A percentile compares a stretch with the other conserved stretches of the same genome.
Conservation (phyloP, 805 yeast species). For the Lachancea quebecensis region DNA sequence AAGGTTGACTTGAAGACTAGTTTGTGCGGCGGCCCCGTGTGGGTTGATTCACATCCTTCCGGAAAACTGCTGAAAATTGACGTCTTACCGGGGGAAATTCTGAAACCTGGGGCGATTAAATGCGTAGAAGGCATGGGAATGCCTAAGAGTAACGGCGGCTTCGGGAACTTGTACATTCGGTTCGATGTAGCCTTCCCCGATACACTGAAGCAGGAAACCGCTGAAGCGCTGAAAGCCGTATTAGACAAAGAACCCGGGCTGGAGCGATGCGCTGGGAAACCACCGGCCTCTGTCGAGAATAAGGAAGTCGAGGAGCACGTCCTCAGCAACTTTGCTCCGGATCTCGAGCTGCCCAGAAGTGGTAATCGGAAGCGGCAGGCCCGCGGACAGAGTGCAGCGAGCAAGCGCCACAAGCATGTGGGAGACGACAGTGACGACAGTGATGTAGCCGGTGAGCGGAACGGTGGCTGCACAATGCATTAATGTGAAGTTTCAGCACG, state of each 20-base stretch:
- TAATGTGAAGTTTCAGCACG: no score
- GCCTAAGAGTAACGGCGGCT: conserved; percentile 39
- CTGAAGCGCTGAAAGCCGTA: conserved; percentile 11
- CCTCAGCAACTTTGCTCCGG: background rate
- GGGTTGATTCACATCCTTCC: conserved; percentile 29
- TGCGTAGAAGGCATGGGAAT: conserved; percentile 41
- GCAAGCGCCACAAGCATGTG: no score
- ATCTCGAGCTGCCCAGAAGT: background rate
- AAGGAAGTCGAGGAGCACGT: conserved; percentile 4
- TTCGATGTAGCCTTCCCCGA: conserved; percentile 55
- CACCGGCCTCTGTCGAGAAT: background rate
- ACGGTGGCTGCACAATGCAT: no score
- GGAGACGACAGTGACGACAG: no score
- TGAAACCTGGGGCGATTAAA: conserved; percentile 43
- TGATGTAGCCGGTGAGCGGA: no score
- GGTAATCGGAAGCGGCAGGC: no score
- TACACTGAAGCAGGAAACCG: conserved; percentile 16
- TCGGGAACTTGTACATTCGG: conserved; percentile 48
- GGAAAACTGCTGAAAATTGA: conserved; percentile 37
- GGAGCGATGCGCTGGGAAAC: background rate
- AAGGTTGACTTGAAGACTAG: conserved; percentile 49
- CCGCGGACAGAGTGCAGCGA: no score
- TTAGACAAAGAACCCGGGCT: conserved; percentile 15
- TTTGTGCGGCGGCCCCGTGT: conserved; percentile 46
- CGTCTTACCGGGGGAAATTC: conserved; percentile 45